These are phyloP conservation scores for Podospora pseudoanserina DNA, from an alignment of 495 filamentous ascomycete genomes.

Conservation along the genomic window DNA sequence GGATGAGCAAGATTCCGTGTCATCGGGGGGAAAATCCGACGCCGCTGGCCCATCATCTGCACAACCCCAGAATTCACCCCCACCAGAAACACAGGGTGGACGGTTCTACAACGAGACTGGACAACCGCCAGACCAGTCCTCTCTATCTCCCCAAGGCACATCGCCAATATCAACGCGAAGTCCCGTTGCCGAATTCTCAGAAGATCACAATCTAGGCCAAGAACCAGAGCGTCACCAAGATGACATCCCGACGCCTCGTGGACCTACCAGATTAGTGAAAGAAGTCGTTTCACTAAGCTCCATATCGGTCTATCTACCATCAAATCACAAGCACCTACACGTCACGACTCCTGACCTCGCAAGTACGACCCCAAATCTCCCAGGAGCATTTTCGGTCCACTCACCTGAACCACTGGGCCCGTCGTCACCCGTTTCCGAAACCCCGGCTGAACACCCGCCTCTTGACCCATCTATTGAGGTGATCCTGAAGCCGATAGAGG, in stretches of 20 bases:
- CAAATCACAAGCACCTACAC: slow-evolving; percentile 36
- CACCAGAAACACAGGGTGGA: neutral
- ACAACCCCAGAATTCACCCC: neutral
- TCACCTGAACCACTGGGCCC: slow-evolving; percentile 28
- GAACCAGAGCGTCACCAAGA: slow-evolving; percentile 29
- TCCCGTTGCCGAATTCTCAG: neutral
- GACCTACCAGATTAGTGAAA: slow-evolving; percentile 46
- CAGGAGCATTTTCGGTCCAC: slow-evolving; percentile 56
- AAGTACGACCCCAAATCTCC: slow-evolving; percentile 46
- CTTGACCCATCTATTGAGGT: slow-evolving; percentile 48
- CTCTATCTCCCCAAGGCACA: neutral
- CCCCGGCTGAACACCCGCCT: slow-evolving; percentile 9
- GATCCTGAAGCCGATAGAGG: slow-evolving; percentile 51
- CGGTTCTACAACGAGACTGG: neutral
- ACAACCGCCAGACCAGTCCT: neutral
- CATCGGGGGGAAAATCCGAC: slow-evolving; percentile 5
- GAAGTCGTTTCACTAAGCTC: slow-evolving; percentile 42
- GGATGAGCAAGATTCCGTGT: slow-evolving; percentile 38
- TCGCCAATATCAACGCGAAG: neutral
- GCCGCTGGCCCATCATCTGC: neutral
- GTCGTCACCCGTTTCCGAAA: slow-evolving; percentile 12
- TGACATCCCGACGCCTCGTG: slow-evolving; percentile 42
- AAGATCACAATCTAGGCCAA: neutral
- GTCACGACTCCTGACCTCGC: slow-evolving; percentile 25
- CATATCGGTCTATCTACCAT: slow-evolving; percentile 45